Base-by-base conservation (phyloP, 306 rosid species). In the Prunus armeniaca region DNA sequence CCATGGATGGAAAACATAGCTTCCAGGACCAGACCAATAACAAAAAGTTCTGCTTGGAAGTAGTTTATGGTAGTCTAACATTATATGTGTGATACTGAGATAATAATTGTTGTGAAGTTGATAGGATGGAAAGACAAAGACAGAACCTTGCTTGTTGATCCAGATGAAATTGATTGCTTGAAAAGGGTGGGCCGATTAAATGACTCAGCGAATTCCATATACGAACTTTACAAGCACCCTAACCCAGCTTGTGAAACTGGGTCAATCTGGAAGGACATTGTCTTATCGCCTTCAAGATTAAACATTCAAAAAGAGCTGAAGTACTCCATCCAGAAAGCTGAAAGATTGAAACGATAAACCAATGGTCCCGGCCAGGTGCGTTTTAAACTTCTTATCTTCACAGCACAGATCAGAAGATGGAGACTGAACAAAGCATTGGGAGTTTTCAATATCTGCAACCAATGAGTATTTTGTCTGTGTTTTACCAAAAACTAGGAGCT, bases 121-220 rank as follows among this genome's bases (percentile, higher is more conserved):
- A 95, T 90, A 88, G 96, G 96, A 75, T 92, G 97, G 97, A 92
- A 95, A 78, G 97, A 91, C 50, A 88, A 85, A 82, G 97, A 92
- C 93, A 95, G 78, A 87, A 90, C 93, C 71, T 45, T 95, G 76
- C 87, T 89, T 7, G 99, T 95, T 82, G 96, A 95, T 88, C 97
- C 93, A 60, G 97, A 95, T 11, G 97, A 91, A 84, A 90, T 91
- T 27, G 91, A 90, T 72, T 90, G 97, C 84, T 82, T 92, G 81
- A 89, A 84, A 81, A 89, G 87, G 76, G 85, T 90, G 74, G 89
- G 92, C 60, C 84, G 82, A 49, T 82, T 89, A 84, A 92, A 90
- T 72, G 90, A 89, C 77, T 81, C 81, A 58, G 99, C 97, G 1
- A 80, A 86, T 56, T 84, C 91, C 65, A 87, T 93, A 63, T 78